A percentile compares a stretch with the other conserved stretches of the same genome.
phyloP scores from a whole-genome alignment of 169 alveolate species.

The Theileria annulata region DNA sequence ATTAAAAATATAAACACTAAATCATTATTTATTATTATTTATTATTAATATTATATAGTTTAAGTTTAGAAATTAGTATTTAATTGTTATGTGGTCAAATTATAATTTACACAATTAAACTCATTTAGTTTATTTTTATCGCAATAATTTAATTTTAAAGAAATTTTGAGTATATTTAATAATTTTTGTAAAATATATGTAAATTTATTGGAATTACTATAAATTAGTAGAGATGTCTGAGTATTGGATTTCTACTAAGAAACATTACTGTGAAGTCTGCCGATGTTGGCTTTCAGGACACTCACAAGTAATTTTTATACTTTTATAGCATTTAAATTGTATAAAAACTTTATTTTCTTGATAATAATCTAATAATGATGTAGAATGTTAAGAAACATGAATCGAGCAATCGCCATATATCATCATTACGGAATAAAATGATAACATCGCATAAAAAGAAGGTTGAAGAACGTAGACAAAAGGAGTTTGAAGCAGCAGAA shows the following conservation, averaged over 20 bases:
- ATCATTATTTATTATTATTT: no score
- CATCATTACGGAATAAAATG: conserved; percentile 54
- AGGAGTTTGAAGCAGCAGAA: conserved; percentile 62
- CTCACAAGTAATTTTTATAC: conserved; percentile 23
- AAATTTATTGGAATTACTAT: background rate
- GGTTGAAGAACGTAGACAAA: conserved; percentile 33
- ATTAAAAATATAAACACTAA: background rate
- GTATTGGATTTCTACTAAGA: conserved; percentile 70
- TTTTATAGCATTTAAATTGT: background rate
- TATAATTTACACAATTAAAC: background rate
- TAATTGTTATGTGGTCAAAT: background rate
- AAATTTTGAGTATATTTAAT: background rate
- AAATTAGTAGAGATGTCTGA: conserved; percentile 48
- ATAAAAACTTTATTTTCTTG: background rate
- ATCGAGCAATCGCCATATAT: conserved; percentile 46
- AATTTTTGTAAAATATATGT: background rate
- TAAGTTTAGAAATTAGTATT: background rate
- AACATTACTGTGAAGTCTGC: conserved; percentile 72
- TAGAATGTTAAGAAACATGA: conserved; percentile 66
- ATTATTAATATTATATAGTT: no score
- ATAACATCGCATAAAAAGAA: conserved; percentile 57
- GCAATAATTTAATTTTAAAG: conserved; percentile 5
- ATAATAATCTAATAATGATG: background rate
- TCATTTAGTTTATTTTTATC: background rate
- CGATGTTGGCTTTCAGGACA: conserved; percentile 67